phyloP scores from a whole-genome alignment of 495 filamentous ascomycete genomes.

The Friedmanniomyces simplex region DNA sequence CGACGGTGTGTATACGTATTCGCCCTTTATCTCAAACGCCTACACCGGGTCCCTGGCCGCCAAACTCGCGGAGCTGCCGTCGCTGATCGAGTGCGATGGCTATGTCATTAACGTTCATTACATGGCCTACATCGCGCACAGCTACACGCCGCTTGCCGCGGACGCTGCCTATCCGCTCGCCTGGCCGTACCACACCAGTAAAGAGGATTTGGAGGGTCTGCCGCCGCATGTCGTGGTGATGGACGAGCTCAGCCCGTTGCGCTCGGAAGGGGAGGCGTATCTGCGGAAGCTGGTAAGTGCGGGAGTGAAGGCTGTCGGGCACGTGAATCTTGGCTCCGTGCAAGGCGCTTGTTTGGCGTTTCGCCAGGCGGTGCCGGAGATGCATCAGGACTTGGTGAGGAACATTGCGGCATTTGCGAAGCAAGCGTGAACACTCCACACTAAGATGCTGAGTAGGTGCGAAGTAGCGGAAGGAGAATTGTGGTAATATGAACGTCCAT shows the following conservation, averaged over 20 bases:
- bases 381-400: background rate
- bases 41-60: conserved; percentile 9
- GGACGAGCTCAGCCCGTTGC: conserved; percentile 21
- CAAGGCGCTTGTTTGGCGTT: conserved; percentile 15
- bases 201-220: conserved; percentile 19
- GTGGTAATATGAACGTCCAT: too few relatives aligned
- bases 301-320: conserved; percentile 12
- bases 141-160: conserved; percentile 11
- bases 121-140: conserved; percentile 4
- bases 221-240: conserved; percentile 13
- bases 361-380: conserved; percentile 11
- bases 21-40: conserved; percentile 16
- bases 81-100: conserved; percentile 16
- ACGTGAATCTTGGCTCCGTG: conserved; percentile 17
- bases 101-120: conserved; percentile 8
- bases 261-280: conserved; percentile 16
- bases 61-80: conserved; percentile 13
- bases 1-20: conserved; percentile 15
- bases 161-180: conserved; percentile 15
- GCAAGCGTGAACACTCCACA: background rate
- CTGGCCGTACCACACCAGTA: conserved; percentile 20
- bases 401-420: conserved; percentile 1
- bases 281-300: conserved; percentile 7
- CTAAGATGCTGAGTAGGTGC: too few relatives aligned
- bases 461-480: too few relatives aligned